Conservation (phyloP, 73 alveolate species). For the Chromera velia region DNA sequence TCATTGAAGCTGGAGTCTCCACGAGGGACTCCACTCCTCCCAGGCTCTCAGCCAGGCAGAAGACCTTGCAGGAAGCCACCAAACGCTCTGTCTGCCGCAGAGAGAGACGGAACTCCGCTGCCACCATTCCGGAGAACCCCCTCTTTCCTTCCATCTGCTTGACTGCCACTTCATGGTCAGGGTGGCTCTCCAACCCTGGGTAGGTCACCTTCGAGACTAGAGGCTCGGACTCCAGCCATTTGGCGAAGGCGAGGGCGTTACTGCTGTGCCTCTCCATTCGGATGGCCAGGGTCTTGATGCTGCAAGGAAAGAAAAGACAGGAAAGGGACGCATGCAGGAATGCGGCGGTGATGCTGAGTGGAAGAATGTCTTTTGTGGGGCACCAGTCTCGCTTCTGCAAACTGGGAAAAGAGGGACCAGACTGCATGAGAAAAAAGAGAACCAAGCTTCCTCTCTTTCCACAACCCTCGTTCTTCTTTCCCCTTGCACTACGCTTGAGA, state of each 20-base stretch:
- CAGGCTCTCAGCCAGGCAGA: constrained; percentile 60
- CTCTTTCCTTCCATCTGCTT: constrained; percentile 55
- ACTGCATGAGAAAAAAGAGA: too few species aligned
- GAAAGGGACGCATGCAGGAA: too few species aligned
- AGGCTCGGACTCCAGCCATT: constrained; percentile 53
- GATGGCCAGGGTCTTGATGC: constrained; percentile 54
- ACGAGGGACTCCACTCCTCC: constrained; percentile 70
- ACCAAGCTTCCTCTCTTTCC: too few species aligned
- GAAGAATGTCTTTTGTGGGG: too few species aligned
- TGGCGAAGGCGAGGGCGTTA: constrained; percentile 63
- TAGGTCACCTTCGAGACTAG: constrained; percentile 61
- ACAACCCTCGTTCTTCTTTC: too few species aligned
- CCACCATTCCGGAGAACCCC: constrained; percentile 62
- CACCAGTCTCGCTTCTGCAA: too few species aligned
- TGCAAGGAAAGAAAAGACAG: too few species aligned
- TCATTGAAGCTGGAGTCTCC: constrained; percentile 73
- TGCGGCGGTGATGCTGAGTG: too few species aligned
- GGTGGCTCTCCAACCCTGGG: constrained; percentile 62
- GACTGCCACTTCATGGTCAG: constrained; percentile 54
- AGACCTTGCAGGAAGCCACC: constrained; percentile 56
- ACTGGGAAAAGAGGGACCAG: too few species aligned
- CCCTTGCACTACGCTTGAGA: too few species aligned
- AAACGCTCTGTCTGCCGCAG: constrained; percentile 50
- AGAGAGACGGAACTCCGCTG: constrained; percentile 45
- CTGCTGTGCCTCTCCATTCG: constrained; percentile 58